phyloP scores from a whole-genome alignment of 1,139 yeast genomes.

The Debaryomyces sp. region DNA sequence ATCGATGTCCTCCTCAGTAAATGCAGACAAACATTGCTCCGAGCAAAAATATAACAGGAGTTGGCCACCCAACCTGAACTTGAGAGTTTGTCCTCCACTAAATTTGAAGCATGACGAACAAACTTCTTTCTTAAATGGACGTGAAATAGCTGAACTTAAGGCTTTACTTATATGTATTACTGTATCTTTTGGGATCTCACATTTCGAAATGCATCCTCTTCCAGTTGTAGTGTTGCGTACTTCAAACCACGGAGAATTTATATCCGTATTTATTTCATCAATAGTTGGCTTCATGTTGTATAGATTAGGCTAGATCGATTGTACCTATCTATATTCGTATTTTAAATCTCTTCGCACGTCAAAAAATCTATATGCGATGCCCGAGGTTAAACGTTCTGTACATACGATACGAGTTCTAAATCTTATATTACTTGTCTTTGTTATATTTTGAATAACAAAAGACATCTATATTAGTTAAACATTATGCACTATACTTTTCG shows the following conservation, averaged over 20 bases:
- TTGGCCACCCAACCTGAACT: slow-evolving; percentile 28
- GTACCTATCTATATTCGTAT: not conserved
- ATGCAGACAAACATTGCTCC: slow-evolving; percentile 39
- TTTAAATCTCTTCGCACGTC: slow-evolving; percentile 1
- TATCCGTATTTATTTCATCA: slow-evolving; percentile 4
- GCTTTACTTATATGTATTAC: slow-evolving; percentile 46
- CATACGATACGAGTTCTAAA: not conserved
- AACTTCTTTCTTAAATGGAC: slow-evolving; percentile 66
- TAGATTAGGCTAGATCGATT: not conserved
- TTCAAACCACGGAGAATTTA: slow-evolving; percentile 34
- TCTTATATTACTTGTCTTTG: not conserved
- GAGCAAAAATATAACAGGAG: slow-evolving; percentile 56
- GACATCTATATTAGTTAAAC: not conserved
- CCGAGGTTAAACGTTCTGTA: not conserved
- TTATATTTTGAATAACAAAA: not conserved
- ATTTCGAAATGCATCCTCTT: slow-evolving; percentile 62
- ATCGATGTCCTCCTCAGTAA: slow-evolving; percentile 29
- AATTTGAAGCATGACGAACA: slow-evolving; percentile 60
- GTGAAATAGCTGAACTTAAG: slow-evolving; percentile 49
- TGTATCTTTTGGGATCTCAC: slow-evolving; percentile 42
- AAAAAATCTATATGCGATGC: slow-evolving; percentile 4
- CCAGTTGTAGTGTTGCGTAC: slow-evolving; percentile 54
- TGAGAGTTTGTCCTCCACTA: slow-evolving; percentile 51
- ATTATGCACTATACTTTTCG: not conserved
- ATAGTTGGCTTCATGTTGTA: not conserved